phyloP scores from a whole-genome alignment of 176 grass and related monocot species.

The Tillandsia fasciculata region DNA sequence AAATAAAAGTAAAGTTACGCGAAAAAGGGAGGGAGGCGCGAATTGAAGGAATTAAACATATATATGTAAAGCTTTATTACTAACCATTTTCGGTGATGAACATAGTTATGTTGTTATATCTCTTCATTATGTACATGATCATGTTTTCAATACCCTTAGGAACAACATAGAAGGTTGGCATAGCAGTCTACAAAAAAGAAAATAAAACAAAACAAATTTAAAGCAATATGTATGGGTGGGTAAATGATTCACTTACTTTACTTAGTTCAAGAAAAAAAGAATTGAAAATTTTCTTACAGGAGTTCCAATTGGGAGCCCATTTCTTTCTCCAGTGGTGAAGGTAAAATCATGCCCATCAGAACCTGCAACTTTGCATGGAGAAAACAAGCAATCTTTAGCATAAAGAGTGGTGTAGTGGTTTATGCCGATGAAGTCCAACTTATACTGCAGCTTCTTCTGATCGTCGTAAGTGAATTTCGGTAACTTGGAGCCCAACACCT shows the following conservation, averaged over 20 bases:
- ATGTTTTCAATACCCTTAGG: slow-evolving; percentile 55
- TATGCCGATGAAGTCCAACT: slow-evolving; percentile 56
- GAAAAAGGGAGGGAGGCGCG: background rate
- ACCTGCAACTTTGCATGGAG: slow-evolving; percentile 17
- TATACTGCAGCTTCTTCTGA: slow-evolving; percentile 38
- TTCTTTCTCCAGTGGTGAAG: slow-evolving; percentile 26
- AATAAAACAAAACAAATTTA: background rate
- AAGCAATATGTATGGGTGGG: too few species aligned
- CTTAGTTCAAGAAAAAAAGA: background rate
- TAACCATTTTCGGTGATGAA: slow-evolving; percentile 72
- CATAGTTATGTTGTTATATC: slow-evolving; percentile 70
- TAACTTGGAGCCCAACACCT: slow-evolving; percentile 37
- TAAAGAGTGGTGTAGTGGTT: slow-evolving; percentile 69
- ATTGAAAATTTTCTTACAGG: slow-evolving; percentile 26
- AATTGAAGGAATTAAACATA: background rate
- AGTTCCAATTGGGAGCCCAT: slow-evolving; percentile 45
- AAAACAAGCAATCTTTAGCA: slow-evolving; percentile 50
- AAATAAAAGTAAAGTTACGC: slow-evolving; percentile 1
- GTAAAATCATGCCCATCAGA: slow-evolving; percentile 11
- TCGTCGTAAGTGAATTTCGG: slow-evolving; percentile 55
- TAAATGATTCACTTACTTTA: too few species aligned
- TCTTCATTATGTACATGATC: slow-evolving; percentile 41
- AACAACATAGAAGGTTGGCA: slow-evolving; percentile 45
- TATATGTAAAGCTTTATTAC: background rate
- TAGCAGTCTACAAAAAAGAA: slow-evolving; percentile 35